Percentiles rank a stretch among this genome's conserved stretches.
Conservation (phyloP, 495 filamentous ascomycete species). For the Gamarada debralockiae region DNA sequence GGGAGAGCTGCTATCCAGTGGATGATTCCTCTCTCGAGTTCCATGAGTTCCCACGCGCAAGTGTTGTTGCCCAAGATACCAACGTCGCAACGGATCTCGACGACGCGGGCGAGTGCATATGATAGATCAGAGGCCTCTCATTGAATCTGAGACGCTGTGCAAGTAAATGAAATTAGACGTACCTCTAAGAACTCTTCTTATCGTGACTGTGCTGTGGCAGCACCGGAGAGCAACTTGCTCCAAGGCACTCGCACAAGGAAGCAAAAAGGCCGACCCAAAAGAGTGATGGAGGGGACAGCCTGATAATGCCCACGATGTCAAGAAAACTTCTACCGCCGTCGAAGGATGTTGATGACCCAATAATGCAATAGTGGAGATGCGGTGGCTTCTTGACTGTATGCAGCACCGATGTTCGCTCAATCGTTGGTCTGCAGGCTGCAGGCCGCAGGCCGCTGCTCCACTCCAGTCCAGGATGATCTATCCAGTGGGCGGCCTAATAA, state of each 20-base stretch:
- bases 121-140: constrained; percentile 6
- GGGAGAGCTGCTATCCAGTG: too few relatives aligned
- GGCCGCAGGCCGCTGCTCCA: too few relatives aligned
- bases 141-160: background rate
- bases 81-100: constrained; percentile 6
- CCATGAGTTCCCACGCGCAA: background rate
- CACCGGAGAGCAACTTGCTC: constrained; percentile 15
- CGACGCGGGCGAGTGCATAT: too few relatives aligned
- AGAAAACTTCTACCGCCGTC: too few relatives aligned
- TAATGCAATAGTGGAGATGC: too few relatives aligned
- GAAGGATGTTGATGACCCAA: too few relatives aligned
- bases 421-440: too few relatives aligned
- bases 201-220: constrained; percentile 11
- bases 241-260: constrained; percentile 17
- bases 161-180: background rate
- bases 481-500: too few relatives aligned
- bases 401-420: too few relatives aligned
- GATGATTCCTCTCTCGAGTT: too few relatives aligned
- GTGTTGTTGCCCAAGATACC: background rate
- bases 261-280: constrained; percentile 1
- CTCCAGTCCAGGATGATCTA: too few relatives aligned
- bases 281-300: constrained; percentile 7
- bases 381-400: too few relatives aligned
- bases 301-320: background rate
- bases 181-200: constrained; percentile 11